Base-by-base conservation (phyloP, 495 filamentous ascomycete species). In the Aspergillus ellipticus region DNA sequence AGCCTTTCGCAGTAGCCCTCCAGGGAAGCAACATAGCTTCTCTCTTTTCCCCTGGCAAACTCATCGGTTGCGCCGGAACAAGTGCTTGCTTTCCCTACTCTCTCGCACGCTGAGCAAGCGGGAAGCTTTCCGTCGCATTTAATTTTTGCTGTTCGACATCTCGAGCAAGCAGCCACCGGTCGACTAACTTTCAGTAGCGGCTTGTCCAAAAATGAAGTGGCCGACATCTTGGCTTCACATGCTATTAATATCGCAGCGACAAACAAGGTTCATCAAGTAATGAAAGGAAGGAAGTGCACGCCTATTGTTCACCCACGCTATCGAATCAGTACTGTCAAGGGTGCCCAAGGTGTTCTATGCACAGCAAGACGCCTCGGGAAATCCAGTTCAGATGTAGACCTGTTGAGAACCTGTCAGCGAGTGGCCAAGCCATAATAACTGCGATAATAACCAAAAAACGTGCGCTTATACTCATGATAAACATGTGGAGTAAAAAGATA, bases 41-140 rank as follows among this genome's bases (percentile, higher is more conserved):
- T 79, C 66, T 97, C 93, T 71, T 96, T 96, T 22, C 93, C 93
- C 54, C 88, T 83, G 13, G 92, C 91, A 69, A 96, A 96, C 69
- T 96, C 89, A 65, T 96, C 93, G 56, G 89, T 96, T 2, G 92
- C 89, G 35, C 89, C 89, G n/a, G 91, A 93, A 67, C 93, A 97
- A 57, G 90, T 89, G 59, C 78, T 82, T 41, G 85, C 83, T 51
- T 87, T 88, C 39, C 89, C 89, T 7, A 87, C 86, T 66, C 88
- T 88, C 66, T 96, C 92, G 63, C 93, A 96, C 20, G 93, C 91
- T 15, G 90, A 91, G 66, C 93, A 97, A 17, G 91, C 89, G 13
- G 93, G 93, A 16, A 97, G 78, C 66, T 96, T 96, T 50, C 92
- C 92, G 74, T 97, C 93, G 59, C 93, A 97, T 81, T 86, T 96